phyloP scores from a whole-genome alignment of 805 yeast species.

The Jamesozyma gamospora region DNA sequence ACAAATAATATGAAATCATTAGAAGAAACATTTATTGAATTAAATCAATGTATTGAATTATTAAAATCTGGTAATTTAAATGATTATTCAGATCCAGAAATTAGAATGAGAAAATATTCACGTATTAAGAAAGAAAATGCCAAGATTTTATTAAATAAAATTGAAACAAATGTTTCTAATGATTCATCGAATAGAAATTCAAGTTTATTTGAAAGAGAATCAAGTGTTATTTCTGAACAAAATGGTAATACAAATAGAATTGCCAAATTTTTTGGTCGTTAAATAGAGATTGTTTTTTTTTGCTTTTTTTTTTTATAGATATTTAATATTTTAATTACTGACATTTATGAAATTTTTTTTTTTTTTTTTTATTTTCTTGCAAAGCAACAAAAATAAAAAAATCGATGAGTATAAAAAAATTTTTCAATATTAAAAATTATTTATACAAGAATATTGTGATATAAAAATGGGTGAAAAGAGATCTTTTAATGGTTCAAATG shows the following conservation, averaged over 20 bases:
- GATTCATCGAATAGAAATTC: not conserved
- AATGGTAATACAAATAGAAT: slow-evolving; percentile 13
- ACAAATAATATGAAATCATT: slow-evolving; percentile 39
- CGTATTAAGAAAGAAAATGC: slow-evolving; percentile 71
- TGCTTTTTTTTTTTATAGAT: not conserved
- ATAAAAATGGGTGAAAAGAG: not conserved
- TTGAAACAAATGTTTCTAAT: slow-evolving; percentile 3
- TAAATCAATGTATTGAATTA: slow-evolving; percentile 70
- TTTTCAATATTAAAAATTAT: too few species aligned
- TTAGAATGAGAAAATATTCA: slow-evolving; percentile 57
- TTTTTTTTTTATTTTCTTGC: too few species aligned
- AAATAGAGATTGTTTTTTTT: not conserved
- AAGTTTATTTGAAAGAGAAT: slow-evolving; percentile 3
- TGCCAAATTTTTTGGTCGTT: slow-evolving; percentile 18
- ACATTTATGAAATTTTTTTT: too few species aligned
- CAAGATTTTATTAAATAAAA: slow-evolving; percentile 44
- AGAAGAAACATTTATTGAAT: slow-evolving; percentile 64
- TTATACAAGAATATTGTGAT: not conserved
- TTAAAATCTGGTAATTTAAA: slow-evolving; percentile 55
- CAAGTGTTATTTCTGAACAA: slow-evolving; percentile 4
- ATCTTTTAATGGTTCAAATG: slow-evolving; percentile 1
- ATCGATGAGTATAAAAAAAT: too few species aligned
- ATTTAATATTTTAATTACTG: too few species aligned
- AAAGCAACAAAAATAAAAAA: not conserved
- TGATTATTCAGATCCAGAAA: slow-evolving; percentile 47